Evolutionary conservation across 2,329 filamentous ascomycete genomes (phyloP).

Genomic region (Xylariaceae sp.): DNA sequence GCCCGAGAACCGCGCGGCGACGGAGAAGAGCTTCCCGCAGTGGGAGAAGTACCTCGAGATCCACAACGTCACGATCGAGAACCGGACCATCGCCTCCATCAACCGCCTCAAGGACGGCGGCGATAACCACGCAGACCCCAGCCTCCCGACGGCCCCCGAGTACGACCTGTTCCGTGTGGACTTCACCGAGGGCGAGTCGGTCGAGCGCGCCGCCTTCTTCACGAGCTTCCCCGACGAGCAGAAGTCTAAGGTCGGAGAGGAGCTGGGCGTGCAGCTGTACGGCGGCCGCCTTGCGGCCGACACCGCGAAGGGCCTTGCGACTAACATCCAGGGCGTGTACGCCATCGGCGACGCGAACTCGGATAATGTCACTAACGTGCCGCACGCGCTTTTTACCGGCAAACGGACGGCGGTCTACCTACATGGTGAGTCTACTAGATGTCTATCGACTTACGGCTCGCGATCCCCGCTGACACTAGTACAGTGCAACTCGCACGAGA

Average conservation of each 20-base stretch:
- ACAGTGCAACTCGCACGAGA: constrained; percentile 48
- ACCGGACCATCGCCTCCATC: constrained; percentile 55
- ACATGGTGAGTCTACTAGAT: constrained; percentile 50
- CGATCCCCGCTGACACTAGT: background rate
- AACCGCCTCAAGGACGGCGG: constrained; percentile 48
- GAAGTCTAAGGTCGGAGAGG: constrained; percentile 48
- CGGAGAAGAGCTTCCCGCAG: constrained; percentile 44
- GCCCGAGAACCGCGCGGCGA: constrained; percentile 41
- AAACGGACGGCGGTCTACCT: constrained; percentile 60
- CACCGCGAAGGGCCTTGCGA: constrained; percentile 46
- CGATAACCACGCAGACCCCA: constrained; percentile 42
- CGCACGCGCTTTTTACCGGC: constrained; percentile 62
- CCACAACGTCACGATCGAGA: constrained; percentile 57
- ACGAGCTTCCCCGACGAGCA: constrained; percentile 52
- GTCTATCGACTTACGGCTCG: background rate
- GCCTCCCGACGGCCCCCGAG: constrained; percentile 49
- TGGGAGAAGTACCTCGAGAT: constrained; percentile 54
- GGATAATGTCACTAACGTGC: constrained; percentile 62
- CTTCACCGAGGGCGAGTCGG: constrained; percentile 48
- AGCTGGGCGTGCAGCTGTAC: constrained; percentile 51
- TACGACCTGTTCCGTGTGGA: constrained; percentile 59
- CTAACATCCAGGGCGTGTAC: constrained; percentile 57
- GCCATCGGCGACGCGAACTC: constrained; percentile 63
- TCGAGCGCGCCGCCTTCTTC: constrained; percentile 56
- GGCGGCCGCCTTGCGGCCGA: constrained; percentile 49